These are phyloP conservation scores for Conringia planisiliqua DNA, from an alignment of 345 rosid species.

Conservation along the genomic window DNA sequence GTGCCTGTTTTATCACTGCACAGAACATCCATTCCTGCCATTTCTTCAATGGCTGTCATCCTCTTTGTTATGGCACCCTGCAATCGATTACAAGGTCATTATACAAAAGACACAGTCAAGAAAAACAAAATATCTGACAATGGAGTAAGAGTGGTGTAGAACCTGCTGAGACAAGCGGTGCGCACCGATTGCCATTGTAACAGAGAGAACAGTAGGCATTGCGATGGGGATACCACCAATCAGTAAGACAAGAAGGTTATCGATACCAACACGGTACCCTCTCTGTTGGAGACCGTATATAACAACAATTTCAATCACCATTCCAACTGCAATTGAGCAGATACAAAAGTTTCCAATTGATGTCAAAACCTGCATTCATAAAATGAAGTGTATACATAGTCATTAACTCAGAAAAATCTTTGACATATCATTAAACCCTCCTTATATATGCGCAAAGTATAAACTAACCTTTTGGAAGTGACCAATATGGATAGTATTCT, in stretches of 20 bases:
- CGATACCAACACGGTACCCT: slow-evolving; percentile 48
- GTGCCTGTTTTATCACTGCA: slow-evolving; percentile 77
- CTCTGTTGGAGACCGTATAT: slow-evolving; percentile 52
- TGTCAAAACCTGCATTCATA: slow-evolving; percentile 53
- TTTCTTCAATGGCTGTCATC: slow-evolving; percentile 42
- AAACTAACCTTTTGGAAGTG: slow-evolving; percentile 78
- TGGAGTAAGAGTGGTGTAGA: not conserved
- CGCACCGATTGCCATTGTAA: slow-evolving; percentile 90
- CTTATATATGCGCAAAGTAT: not conserved
- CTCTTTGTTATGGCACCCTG: slow-evolving; percentile 92
- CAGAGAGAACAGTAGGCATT: slow-evolving; percentile 68
- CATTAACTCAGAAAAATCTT: no score
- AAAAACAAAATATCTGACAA: no score
- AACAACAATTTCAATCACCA: slow-evolving; percentile 59
- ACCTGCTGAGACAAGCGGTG: slow-evolving; percentile 81
- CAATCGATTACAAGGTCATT: not conserved
- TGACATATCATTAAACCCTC: no score
- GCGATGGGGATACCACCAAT: slow-evolving; percentile 72
- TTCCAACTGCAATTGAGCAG: slow-evolving; percentile 80
- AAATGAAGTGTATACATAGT: no score
- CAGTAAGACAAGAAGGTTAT: slow-evolving; percentile 49
- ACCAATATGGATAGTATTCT: slow-evolving; percentile 71
- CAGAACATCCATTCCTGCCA: slow-evolving; percentile 42
- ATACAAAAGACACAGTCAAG: not conserved
- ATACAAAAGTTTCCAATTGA: slow-evolving; percentile 95